Evolutionary conservation across 495 filamentous ascomycete species (phyloP).

Genomic region (Penicillium robsamsonii): DNA sequence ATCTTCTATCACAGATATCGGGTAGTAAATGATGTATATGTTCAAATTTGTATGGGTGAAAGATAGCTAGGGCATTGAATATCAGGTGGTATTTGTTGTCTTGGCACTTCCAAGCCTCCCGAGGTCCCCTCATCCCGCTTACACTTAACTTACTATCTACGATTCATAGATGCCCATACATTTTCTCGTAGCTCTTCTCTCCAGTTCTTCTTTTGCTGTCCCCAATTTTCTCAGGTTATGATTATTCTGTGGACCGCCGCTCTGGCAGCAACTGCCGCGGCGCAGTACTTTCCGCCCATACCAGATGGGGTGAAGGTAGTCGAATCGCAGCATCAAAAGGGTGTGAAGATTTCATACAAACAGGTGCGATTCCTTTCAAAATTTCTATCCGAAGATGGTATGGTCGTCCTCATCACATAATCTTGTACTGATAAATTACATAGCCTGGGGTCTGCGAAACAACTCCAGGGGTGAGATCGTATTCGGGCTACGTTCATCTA

Average conservation of each 20-base stretch:
- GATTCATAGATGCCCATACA: neutral
- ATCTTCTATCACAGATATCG: neutral
- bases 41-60: neutral
- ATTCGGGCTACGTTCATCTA: constrained; percentile 43
- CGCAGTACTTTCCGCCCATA: constrained; percentile 56
- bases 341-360: constrained; percentile 63
- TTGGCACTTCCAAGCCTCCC: neutral
- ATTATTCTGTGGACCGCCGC: constrained; percentile 12
- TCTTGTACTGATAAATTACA: constrained; percentile 14
- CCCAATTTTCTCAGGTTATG: constrained; percentile 2
- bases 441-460: constrained; percentile 54
- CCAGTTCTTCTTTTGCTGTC: neutral
- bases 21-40: neutral
- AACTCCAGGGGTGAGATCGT: constrained; percentile 46
- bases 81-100: neutral
- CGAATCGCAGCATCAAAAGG: constrained; percentile 56
- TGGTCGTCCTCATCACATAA: neutral
- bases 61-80: neutral
- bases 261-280: constrained; percentile 24
- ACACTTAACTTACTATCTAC: neutral
- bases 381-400: neutral
- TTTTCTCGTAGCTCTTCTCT: neutral
- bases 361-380: constrained; percentile 39
- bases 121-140: neutral
- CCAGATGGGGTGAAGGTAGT: constrained; percentile 53